Conservation (phyloP, 805 yeast species). For the Cyberlindnera petersonii region DNA sequence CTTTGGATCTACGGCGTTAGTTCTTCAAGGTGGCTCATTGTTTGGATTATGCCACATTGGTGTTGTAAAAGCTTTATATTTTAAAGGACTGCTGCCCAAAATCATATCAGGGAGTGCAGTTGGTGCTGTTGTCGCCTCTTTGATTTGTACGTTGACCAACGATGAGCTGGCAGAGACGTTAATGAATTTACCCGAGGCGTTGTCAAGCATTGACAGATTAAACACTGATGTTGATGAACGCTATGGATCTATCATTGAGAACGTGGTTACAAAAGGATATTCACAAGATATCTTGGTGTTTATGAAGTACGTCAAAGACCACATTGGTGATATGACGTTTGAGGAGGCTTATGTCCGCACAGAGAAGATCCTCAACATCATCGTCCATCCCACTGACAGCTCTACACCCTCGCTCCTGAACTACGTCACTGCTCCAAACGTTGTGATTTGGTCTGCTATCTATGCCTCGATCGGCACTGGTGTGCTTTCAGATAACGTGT, state of each 20-base stretch:
- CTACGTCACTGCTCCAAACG: slow-evolving; percentile 91
- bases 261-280: slow-evolving; percentile 74
- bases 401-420: slow-evolving; percentile 73
- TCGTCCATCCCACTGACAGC: slow-evolving; percentile 74
- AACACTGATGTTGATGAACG: slow-evolving; percentile 55
- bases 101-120: slow-evolving; percentile 90
- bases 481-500: slow-evolving; percentile 52
- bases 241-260: slow-evolving; percentile 67
- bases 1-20: slow-evolving; percentile 84
- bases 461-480: slow-evolving; percentile 80
- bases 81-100: slow-evolving; percentile 71
- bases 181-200: slow-evolving; percentile 37
- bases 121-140: slow-evolving; percentile 89
- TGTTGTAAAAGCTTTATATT: slow-evolving; percentile 78
- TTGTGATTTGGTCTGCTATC: slow-evolving; percentile 85
- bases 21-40: slow-evolving; percentile 91
- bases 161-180: slow-evolving; percentile 52
- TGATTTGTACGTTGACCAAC: slow-evolving; percentile 71
- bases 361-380: slow-evolving; percentile 75
- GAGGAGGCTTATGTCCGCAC: slow-evolving; percentile 87
- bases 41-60: slow-evolving; percentile 95
- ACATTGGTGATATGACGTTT: slow-evolving; percentile 81
- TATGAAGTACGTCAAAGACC: slow-evolving; percentile 68
- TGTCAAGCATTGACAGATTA: slow-evolving; percentile 37
- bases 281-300: slow-evolving; percentile 82